phyloP scores from a whole-genome alignment of 1,284 basidiomycete species.

The Golubevia sp. region DNA sequence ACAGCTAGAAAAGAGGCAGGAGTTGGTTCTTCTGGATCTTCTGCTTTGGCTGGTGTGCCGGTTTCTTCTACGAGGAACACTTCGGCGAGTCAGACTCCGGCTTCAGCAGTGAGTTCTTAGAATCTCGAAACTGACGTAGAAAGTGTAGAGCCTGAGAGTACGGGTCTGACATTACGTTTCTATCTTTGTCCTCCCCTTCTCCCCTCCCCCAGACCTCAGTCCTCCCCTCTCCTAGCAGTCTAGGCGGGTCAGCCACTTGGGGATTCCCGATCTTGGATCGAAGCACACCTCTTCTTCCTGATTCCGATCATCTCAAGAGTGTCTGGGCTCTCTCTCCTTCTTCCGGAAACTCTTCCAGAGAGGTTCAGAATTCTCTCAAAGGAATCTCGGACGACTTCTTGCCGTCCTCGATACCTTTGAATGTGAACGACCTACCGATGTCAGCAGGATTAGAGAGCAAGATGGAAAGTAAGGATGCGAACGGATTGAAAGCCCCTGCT shows the following conservation, averaged over 20 bases:
- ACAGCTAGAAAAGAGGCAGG: conserved; percentile 9
- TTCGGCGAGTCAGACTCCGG: conserved; percentile 25
- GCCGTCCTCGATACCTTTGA: conserved; percentile 34
- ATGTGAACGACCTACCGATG: conserved; percentile 32
- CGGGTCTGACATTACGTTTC: background rate
- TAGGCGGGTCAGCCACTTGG: conserved; percentile 19
- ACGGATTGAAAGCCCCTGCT: too few species aligned
- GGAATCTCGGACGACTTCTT: conserved; percentile 44
- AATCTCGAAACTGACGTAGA: background rate
- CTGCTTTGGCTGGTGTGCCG: conserved; percentile 12
- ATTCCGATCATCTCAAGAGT: conserved; percentile 43
- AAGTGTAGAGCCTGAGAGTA: background rate
- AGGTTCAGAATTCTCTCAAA: conserved; percentile 41
- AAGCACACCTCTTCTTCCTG: conserved; percentile 5
- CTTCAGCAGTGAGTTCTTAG: conserved; percentile 9
- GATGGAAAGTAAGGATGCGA: too few species aligned
- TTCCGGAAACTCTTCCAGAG: conserved; percentile 24
- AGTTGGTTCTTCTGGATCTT: conserved; percentile 16
- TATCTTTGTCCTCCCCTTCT: background rate
- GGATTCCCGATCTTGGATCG: conserved; percentile 22
- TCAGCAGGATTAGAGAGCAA: too few species aligned
- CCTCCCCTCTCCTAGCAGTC: conserved; percentile 28
- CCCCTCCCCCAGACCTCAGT: conserved; percentile 13
- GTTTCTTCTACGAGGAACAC: conserved; percentile 1
- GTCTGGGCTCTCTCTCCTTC: conserved; percentile 37